phyloP scores from a whole-genome alignment of 345 rosid genomes.

The Hibiscus syriacus region DNA sequence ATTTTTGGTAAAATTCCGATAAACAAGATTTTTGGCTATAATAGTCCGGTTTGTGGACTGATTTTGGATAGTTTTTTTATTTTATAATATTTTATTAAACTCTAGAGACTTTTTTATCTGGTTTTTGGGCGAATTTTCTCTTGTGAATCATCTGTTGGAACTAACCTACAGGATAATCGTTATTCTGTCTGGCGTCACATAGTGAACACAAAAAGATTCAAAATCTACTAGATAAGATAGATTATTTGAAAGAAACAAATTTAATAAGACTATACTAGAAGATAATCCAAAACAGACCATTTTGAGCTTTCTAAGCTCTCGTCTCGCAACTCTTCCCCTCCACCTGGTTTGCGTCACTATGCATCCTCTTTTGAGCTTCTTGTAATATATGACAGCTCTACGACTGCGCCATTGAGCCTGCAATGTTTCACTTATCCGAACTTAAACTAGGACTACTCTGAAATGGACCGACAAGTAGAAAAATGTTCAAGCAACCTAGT shows the following conservation, averaged over 20 bases:
- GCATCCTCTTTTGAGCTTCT: constrained; percentile 53
- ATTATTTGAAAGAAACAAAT: background rate
- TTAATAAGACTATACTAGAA: background rate
- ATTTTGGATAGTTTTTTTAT: too few relatives aligned
- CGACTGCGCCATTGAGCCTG: constrained; percentile 71
- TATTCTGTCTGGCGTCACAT: too few relatives aligned
- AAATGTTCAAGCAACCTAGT: background rate
- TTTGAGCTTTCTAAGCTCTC: constrained; percentile 69
- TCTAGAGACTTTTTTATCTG: too few relatives aligned
- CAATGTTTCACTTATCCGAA: constrained; percentile 5
- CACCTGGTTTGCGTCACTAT: constrained; percentile 63
- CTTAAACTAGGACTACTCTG: background rate
- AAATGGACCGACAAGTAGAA: background rate
- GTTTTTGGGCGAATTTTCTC: too few relatives aligned
- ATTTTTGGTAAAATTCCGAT: too few relatives aligned
- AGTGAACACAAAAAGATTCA: background rate
- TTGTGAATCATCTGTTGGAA: too few relatives aligned
- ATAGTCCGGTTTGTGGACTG: too few relatives aligned
- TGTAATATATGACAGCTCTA: constrained; percentile 44
- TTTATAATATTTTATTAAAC: too few relatives aligned
- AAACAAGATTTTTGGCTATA: too few relatives aligned
- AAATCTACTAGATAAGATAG: background rate
- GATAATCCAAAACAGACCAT: constrained; percentile 36
- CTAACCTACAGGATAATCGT: too few relatives aligned
- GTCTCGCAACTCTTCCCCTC: constrained; percentile 66